Percentiles rank a stretch among this genome's conserved stretches.
These are phyloP conservation scores for Apiospora hydei DNA, from an alignment of 2,329 filamentous ascomycete species.

Conservation along the genomic window DNA sequence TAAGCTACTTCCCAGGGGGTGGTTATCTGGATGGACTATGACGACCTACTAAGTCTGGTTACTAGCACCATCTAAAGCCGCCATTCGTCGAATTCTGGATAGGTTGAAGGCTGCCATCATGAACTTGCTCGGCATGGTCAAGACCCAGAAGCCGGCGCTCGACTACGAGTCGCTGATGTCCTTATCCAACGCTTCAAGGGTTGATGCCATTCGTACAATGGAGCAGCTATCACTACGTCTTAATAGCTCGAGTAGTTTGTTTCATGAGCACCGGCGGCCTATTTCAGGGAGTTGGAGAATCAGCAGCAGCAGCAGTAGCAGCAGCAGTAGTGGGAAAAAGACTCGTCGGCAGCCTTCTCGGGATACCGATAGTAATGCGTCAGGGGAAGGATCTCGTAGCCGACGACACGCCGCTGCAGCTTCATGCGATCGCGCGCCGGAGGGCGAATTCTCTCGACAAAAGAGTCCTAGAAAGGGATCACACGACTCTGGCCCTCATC, in stretches of 20 bases:
- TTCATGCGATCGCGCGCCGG: neutral
- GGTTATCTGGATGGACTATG: neutral
- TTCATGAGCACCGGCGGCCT: neutral
- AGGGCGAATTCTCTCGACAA: neutral
- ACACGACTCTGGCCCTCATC: neutral
- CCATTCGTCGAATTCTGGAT: conserved; percentile 50
- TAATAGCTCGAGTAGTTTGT: conserved; percentile 26
- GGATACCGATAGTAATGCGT: neutral
- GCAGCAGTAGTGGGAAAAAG: conserved; percentile 25
- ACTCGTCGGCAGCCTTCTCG: neutral
- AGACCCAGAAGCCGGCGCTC: conserved; percentile 43
- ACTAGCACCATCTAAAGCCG: conserved; percentile 47
- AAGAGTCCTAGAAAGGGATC: neutral
- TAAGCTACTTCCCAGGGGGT: neutral
- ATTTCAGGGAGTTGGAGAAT: neutral
- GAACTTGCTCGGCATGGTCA: conserved; percentile 47
- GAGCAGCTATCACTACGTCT: conserved; percentile 52
- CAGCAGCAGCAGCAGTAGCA: conserved; percentile 26
- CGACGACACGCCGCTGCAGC: neutral
- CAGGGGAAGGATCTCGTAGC: neutral
- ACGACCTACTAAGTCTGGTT: conserved; percentile 16
- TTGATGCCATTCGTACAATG: conserved; percentile 58
- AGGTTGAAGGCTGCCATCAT: conserved; percentile 52
- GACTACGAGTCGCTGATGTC: conserved; percentile 56
- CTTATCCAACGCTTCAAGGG: conserved; percentile 55